phyloP scores from a whole-genome alignment of 2,329 filamentous ascomycete genomes.

The Lasiodiplodia hormozganensis region DNA sequence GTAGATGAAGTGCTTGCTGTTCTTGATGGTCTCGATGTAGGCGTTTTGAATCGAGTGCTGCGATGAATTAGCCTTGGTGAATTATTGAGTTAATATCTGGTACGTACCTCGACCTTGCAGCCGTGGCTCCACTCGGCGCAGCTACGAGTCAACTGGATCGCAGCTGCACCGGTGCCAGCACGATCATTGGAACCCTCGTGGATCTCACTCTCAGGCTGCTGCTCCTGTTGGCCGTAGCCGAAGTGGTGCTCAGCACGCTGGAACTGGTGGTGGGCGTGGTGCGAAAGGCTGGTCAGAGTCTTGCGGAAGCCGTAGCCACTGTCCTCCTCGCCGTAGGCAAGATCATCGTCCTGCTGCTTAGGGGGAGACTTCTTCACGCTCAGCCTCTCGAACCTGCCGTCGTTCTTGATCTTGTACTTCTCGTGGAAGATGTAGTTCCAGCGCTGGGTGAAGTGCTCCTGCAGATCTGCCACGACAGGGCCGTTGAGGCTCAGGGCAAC shows the following conservation, averaged over 20 bases:
- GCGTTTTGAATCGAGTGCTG: constrained; percentile 85
- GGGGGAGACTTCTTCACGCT: constrained; percentile 33
- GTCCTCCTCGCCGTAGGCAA: constrained; percentile 39
- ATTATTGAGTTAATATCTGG: too few relatives aligned
- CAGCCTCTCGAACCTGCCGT: constrained; percentile 55
- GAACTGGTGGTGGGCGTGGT: constrained; percentile 23
- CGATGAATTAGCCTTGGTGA: constrained; percentile 28
- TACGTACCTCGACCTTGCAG: constrained; percentile 59
- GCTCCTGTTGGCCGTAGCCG: constrained; percentile 32
- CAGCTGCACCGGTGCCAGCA: constrained; percentile 34
- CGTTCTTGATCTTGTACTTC: constrained; percentile 73
- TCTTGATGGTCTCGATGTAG: constrained; percentile 74
- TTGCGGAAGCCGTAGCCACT: constrained; percentile 40
- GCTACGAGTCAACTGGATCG: constrained; percentile 49
- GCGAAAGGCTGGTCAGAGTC: constrained; percentile 20
- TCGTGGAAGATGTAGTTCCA: constrained; percentile 91
- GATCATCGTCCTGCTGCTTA: constrained; percentile 46
- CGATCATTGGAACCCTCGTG: constrained; percentile 23
- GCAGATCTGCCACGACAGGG: constrained; percentile 75
- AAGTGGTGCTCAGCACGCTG: constrained; percentile 37
- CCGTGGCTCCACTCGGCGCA: constrained; percentile 66
- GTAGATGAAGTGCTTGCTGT: constrained; percentile 76
- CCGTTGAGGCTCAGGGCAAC: constrained; percentile 79
- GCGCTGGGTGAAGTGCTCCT: constrained; percentile 79
- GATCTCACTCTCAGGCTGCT: constrained; percentile 38